A percentile compares a stretch with the other conserved stretches of the same genome.
These are phyloP conservation scores for Hyphopichia buzzinii DNA, from an alignment of 1,139 yeast species.

Conservation along the genomic window DNA sequence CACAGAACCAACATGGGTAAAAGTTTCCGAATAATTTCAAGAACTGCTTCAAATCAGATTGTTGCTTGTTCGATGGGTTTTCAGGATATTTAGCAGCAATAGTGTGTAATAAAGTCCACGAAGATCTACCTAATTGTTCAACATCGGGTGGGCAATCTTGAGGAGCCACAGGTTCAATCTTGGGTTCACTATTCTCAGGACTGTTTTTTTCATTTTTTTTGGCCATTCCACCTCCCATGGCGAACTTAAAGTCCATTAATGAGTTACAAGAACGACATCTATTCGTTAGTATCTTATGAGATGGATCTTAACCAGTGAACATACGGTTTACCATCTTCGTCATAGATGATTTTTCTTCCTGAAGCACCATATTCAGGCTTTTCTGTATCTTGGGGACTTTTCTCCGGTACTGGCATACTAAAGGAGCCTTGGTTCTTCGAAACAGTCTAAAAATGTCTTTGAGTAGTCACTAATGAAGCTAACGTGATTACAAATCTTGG, in stretches of 20 bases:
- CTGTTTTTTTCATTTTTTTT: conserved; percentile 1
- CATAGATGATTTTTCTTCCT: conserved; percentile 74
- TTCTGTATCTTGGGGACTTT: conserved; percentile 1
- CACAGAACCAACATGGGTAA: conserved; percentile 96
- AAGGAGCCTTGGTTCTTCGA: too few relatives aligned
- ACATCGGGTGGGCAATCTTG: conserved; percentile 84
- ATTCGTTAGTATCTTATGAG: conserved; percentile 16
- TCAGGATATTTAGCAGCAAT: conserved; percentile 90
- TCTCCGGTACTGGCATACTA: not conserved
- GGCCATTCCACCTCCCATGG: conserved; percentile 19
- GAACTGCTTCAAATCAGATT: conserved; percentile 70
- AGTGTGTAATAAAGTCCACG: conserved; percentile 92
- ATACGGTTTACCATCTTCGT: conserved; percentile 88
- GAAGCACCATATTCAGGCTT: conserved; percentile 50
- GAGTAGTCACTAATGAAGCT: too few relatives aligned
- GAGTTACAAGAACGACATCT: conserved; percentile 86
- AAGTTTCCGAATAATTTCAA: conserved; percentile 69
- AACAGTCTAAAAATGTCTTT: too few relatives aligned
- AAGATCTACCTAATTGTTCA: conserved; percentile 71
- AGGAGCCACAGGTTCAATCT: conserved; percentile 8
- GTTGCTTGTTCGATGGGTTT: conserved; percentile 57
- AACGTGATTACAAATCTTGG: too few relatives aligned
- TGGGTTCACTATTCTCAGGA: conserved; percentile 3
- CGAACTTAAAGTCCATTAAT: conserved; percentile 70
- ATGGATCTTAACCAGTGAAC: conserved; percentile 20